Percentiles rank a stretch among this genome's conserved stretches.
These are phyloP conservation scores for Pecoramyces ruminantium DNA, from an alignment of 192 early-diverging fungal species.

Conservation along the genomic window DNA sequence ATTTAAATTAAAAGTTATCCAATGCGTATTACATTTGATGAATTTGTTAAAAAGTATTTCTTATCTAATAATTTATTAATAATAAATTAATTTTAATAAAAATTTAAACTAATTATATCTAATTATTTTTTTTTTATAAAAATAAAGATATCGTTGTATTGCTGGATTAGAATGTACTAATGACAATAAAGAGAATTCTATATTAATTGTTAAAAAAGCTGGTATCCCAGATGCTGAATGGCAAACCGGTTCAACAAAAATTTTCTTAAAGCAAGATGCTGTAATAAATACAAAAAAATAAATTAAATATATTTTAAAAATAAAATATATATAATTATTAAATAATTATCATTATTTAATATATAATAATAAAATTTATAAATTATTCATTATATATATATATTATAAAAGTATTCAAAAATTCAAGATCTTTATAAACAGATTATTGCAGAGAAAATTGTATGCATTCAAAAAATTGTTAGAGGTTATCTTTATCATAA, in stretches of 20 bases:
- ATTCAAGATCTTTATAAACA: constrained; percentile 12
- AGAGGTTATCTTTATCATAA: constrained; percentile 16
- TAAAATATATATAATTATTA: too few relatives aligned
- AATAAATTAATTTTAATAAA: too few relatives aligned
- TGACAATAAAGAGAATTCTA: not conserved
- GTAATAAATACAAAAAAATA: too few relatives aligned
- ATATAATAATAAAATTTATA: too few relatives aligned
- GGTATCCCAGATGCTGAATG: constrained; percentile 10
- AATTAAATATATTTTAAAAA: too few relatives aligned
- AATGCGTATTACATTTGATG: constrained; percentile 18
- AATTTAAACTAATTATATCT: too few relatives aligned
- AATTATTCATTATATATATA: too few relatives aligned
- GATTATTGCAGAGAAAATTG: constrained; percentile 16
- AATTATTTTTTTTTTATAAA: too few relatives aligned
- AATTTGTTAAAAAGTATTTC: constrained; percentile 19
- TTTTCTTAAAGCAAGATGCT: constrained; percentile 21
- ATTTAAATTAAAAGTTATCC: too few relatives aligned
- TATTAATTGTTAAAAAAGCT: constrained; percentile 4
- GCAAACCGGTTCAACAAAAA: constrained; percentile 29
- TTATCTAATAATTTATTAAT: too few relatives aligned
- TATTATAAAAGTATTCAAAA: constrained; percentile 9
- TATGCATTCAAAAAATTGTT: constrained; percentile 20
- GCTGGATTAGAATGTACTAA: not conserved
- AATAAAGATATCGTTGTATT: not conserved
- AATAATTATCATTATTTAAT: too few relatives aligned